Base-by-base conservation (phyloP, 257 asterid genomes). In the Solanum dulcamara region DNA sequence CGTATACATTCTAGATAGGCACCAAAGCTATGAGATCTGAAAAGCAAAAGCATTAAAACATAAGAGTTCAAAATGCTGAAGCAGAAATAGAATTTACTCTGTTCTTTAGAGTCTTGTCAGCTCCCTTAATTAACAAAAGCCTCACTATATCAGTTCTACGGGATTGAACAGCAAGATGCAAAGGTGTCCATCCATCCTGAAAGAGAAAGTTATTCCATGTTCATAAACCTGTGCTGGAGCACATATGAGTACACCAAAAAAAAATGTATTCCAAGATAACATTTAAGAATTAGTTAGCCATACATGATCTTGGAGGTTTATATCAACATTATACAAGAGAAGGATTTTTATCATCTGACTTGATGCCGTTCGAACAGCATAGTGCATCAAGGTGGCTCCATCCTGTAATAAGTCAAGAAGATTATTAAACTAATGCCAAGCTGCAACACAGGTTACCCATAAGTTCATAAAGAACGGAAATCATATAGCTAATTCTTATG, bases 91-190 rank as follows among this genome's bases (percentile, higher is more conserved):
- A 77, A 15, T 83, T 89, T 89, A 95, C 98, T 97, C 79, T 85
- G 90, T 94, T 96, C 91, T 62, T 92, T 72, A 93, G 64, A 40
- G 94, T 90, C 88, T 92, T 89, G 87, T 95, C 94, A 68, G 98
- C 98, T 81, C 98, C 97, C 90, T 96, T 96, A 42, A 96, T 92
- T 88, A 95, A 86, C 89, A 96, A 90, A 90, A 96, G 97, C 89
- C 91, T 92, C 87, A 95, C 93, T 14, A 94, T 62, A 86, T 95
- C 97, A 28, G 96, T 94, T 89, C 98, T 92, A 77, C 91, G 94
- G 62, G 98, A 95, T 85, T 95, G 99, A 88, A 96, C 96, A 88
- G 97, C 98, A 81, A 96, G 90, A 88, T 96, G 99, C 74, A 96
- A 87, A 42, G 99, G 92, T 18, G 97, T 89, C 99, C 99, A 96